These are phyloP conservation scores for Diaporthe vexans DNA, from an alignment of 2,329 filamentous ascomycete species.

Conservation along the genomic window DNA sequence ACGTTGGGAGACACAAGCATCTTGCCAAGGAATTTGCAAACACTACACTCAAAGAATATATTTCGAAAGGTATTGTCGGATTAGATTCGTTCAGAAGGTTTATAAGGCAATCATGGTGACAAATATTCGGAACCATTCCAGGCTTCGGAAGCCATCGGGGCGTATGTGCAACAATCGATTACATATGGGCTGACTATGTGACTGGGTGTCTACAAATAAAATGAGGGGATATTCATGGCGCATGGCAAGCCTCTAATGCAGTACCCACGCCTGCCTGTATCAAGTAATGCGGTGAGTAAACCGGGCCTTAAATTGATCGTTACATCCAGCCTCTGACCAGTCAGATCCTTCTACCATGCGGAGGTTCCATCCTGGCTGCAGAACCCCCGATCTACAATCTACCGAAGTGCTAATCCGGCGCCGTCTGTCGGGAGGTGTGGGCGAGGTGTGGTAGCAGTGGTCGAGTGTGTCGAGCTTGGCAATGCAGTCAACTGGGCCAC, in stretches of 20 bases:
- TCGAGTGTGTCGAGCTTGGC: neutral
- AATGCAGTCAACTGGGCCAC: neutral
- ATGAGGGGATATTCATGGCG: neutral
- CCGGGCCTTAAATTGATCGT: neutral
- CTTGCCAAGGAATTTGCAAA: neutral
- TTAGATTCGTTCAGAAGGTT: neutral
- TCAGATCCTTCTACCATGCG: neutral
- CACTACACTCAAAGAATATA: fast-evolving
- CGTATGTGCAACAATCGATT: neutral
- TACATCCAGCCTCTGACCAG: neutral
- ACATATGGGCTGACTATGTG: neutral
- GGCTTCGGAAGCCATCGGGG: constrained; percentile 3
- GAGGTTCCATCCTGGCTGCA: neutral
- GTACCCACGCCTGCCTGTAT: neutral
- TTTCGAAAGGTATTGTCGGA: neutral
- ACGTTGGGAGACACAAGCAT: constrained; percentile 1
- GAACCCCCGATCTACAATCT: neutral
- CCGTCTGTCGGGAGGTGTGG: neutral
- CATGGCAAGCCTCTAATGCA: neutral
- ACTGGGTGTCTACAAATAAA: neutral
- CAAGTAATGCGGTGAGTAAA: constrained; percentile 13
- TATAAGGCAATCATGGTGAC: neutral
- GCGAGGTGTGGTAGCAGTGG: neutral
- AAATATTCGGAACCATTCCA: neutral
- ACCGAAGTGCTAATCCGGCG: neutral